These are phyloP conservation scores for Colletotrichum abscissum DNA, from an alignment of 2,329 filamentous ascomycete genomes.

Conservation along the genomic window DNA sequence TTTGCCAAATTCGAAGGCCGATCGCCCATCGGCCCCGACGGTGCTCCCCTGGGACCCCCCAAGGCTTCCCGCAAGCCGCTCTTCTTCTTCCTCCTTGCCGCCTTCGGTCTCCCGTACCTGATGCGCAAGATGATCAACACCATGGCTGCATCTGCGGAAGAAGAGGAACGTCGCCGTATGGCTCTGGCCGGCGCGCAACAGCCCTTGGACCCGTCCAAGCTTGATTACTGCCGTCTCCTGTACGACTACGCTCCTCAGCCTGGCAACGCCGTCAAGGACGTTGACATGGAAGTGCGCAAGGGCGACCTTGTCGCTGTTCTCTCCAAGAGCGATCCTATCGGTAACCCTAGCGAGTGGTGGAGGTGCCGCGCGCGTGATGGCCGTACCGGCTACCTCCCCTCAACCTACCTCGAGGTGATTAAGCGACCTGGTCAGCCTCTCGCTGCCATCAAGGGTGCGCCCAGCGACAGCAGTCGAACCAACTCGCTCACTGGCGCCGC, in stretches of 20 bases:
- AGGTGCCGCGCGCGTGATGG: conserved; percentile 91
- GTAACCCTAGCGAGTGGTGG: conserved; percentile 97
- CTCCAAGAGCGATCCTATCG: conserved; percentile 90
- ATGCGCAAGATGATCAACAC: conserved; percentile 96
- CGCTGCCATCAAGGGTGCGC: conserved; percentile 63
- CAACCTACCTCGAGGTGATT: conserved; percentile 86
- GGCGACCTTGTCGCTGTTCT: conserved; percentile 95
- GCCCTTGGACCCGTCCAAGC: conserved; percentile 84
- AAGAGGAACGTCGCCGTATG: conserved; percentile 76
- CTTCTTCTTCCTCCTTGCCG: conserved; percentile 93
- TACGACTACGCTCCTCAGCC: conserved; percentile 93
- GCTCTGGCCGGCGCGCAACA: conserved; percentile 55
- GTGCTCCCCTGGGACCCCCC: conserved; percentile 69
- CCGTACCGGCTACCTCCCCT: conserved; percentile 89
- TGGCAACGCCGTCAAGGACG: conserved; percentile 69
- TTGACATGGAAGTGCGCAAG: conserved; percentile 93
- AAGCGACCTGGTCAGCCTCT: conserved; percentile 62
- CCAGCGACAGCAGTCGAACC: conserved; percentile 58
- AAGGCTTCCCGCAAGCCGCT: conserved; percentile 94
- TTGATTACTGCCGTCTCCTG: conserved; percentile 94
- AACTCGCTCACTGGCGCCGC: conserved; percentile 62
- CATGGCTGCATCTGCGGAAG: conserved; percentile 85
- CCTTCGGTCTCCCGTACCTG: conserved; percentile 94
- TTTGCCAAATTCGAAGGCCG: conserved; percentile 91
- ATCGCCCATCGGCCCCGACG: conserved; percentile 64